These are phyloP conservation scores for Colletotrichum caudatum DNA, from an alignment of 2,329 filamentous ascomycete species.

Conservation along the genomic window DNA sequence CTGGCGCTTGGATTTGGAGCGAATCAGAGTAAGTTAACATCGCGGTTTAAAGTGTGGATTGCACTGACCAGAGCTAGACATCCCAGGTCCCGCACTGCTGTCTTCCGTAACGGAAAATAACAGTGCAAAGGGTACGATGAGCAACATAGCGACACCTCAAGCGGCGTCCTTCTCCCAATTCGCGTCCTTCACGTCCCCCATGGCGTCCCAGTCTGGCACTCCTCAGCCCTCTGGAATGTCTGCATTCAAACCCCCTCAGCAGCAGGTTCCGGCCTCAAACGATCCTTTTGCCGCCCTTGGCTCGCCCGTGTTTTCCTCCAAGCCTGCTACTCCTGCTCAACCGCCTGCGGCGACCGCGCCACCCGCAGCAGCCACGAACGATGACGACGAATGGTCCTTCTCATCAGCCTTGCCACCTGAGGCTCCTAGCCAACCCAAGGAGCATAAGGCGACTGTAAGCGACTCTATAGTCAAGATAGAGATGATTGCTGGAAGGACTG, in stretches of 20 bases:
- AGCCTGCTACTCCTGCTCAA: conserved; percentile 52
- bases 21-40: conserved; percentile 68
- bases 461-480: conserved; percentile 79
- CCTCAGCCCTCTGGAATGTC: conserved; percentile 64
- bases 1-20: conserved; percentile 85
- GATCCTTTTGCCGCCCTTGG: conserved; percentile 62
- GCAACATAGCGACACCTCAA: conserved; percentile 49
- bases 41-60: background rate
- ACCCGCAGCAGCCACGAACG: conserved; percentile 54
- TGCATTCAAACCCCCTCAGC: conserved; percentile 59
- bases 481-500: conserved; percentile 74
- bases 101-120: conserved; percentile 73
- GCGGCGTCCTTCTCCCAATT: conserved; percentile 66
- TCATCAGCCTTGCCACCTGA: conserved; percentile 82
- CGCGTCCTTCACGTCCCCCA: conserved; percentile 66
- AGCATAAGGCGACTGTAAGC: conserved; percentile 75
- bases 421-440: conserved; percentile 63
- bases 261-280: conserved; percentile 53
- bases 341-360: conserved; percentile 44
- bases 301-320: conserved; percentile 54
- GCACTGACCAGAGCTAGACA: conserved; percentile 59
- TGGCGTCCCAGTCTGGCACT: conserved; percentile 64
- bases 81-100: conserved; percentile 73
- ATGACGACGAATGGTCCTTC: conserved; percentile 96
- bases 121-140: conserved; percentile 62